Percentiles rank a stretch among this genome's conserved stretches.
Conservation (phyloP, 2,329 filamentous ascomycete genomes). For the Epichloe brachyelytri region DNA sequence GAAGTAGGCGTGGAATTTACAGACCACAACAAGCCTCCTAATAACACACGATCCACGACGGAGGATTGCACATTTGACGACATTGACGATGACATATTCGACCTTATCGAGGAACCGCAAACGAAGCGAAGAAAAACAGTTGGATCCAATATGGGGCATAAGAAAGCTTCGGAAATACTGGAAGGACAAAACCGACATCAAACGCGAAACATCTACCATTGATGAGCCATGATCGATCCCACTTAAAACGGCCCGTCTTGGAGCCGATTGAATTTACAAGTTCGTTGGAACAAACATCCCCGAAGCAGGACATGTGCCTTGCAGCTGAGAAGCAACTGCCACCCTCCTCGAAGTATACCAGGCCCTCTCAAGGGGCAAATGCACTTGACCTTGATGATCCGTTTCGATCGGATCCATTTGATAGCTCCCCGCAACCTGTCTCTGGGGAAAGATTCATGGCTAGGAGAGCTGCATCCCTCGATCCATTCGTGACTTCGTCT, state of each 20-base stretch:
- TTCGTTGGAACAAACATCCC: constrained; percentile 14
- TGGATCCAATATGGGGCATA: not conserved
- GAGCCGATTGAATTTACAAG: constrained; percentile 26
- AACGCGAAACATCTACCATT: not conserved
- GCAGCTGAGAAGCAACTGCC: not conserved
- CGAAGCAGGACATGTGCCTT: not conserved
- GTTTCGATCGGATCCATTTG: constrained; percentile 21
- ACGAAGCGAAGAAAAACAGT: not conserved
- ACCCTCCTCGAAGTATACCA: not conserved
- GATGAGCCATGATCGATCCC: not conserved
- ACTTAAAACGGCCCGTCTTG: not conserved
- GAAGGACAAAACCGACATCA: not conserved
- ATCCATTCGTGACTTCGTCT: constrained; percentile 9
- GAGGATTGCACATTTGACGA: not conserved
- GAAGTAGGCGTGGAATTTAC: not conserved
- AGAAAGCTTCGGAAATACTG: not conserved
- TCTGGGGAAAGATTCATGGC: not conserved
- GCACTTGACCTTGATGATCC: not conserved
- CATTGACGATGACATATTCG: not conserved
- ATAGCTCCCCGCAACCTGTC: constrained; percentile 17
- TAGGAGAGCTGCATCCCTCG: constrained; percentile 7
- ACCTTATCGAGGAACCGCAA: not conserved
- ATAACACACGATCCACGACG: not conserved
- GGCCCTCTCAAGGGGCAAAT: not conserved
- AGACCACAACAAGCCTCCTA: not conserved